phyloP scores from a whole-genome alignment of 2,329 filamentous ascomycete species.

The Phialophora verrucosa region DNA sequence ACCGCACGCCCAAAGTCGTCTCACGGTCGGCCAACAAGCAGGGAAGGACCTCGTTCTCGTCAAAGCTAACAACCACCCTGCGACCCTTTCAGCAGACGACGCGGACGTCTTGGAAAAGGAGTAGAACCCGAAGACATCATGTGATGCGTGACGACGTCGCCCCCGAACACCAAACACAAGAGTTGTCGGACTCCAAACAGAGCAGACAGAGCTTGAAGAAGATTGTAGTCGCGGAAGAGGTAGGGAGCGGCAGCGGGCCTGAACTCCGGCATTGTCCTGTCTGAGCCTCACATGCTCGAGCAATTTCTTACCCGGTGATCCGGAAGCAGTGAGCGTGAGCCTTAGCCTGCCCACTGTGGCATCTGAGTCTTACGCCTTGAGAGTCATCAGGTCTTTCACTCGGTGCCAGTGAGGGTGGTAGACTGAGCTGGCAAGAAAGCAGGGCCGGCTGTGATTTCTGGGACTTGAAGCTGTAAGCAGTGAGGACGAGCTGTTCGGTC shows the following conservation, averaged over 20 bases:
- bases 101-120: not conserved
- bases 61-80: not conserved
- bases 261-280: not conserved
- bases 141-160: not conserved
- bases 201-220: not conserved
- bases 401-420: slow-evolving; percentile 57
- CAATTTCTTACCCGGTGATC: not conserved
- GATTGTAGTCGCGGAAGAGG: not conserved
- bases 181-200: not conserved
- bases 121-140: not conserved
- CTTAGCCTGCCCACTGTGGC: not conserved
- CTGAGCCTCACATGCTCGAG: not conserved
- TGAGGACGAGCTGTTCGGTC: slow-evolving; percentile 35
- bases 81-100: not conserved
- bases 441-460: slow-evolving; percentile 50
- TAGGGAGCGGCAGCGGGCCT: not conserved
- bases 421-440: slow-evolving; percentile 53
- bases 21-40: not conserved
- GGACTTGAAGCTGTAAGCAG: slow-evolving; percentile 50
- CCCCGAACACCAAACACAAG: not conserved
- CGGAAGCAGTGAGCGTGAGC: not conserved
- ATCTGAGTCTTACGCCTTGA: not conserved
- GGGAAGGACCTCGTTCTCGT: not conserved
- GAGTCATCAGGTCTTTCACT: slow-evolving; percentile 45
- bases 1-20: no score